These are phyloP conservation scores for Entomortierella beljakovae DNA, from an alignment of 192 early-diverging fungal species.

Conservation along the genomic window DNA sequence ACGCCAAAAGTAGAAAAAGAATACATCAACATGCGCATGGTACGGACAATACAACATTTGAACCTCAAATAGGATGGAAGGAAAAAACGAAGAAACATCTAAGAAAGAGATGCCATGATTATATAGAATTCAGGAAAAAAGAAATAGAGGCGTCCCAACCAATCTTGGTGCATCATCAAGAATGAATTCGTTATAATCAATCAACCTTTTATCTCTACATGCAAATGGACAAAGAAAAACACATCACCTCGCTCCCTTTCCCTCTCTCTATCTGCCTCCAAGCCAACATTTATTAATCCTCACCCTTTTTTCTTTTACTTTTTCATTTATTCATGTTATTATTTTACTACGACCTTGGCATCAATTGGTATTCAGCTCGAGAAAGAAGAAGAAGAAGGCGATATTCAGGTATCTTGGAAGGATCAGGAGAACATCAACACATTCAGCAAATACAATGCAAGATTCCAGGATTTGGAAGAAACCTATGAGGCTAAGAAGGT, in stretches of 20 bases:
- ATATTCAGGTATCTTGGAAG: slow-evolving; percentile 95
- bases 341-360: not conserved
- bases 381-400: slow-evolving; percentile 80
- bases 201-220: no score
- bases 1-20: no score
- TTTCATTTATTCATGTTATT: not conserved
- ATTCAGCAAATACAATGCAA: slow-evolving; percentile 89
- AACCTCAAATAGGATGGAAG: not conserved
- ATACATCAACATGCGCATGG: slow-evolving; percentile 45
- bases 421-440: slow-evolving; percentile 97
- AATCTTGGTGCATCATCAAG: no score
- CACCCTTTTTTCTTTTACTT: not conserved
- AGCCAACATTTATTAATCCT: not conserved
- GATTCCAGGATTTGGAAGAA: slow-evolving; percentile 82
- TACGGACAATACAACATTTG: not conserved
- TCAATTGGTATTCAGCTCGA: slow-evolving; percentile 39
- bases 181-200: no score
- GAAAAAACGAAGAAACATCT: not conserved
- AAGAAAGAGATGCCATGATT: not conserved
- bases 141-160: no score
- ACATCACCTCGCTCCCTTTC: no score
- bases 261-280: no score
- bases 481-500: slow-evolving; percentile 86
- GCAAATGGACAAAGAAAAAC: no score
- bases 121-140: no score